Percentiles rank a stretch among this genome's conserved stretches.
These are phyloP conservation scores for Aurifilum marmelostoma DNA, from an alignment of 2,329 filamentous ascomycete species.

Conservation along the genomic window DNA sequence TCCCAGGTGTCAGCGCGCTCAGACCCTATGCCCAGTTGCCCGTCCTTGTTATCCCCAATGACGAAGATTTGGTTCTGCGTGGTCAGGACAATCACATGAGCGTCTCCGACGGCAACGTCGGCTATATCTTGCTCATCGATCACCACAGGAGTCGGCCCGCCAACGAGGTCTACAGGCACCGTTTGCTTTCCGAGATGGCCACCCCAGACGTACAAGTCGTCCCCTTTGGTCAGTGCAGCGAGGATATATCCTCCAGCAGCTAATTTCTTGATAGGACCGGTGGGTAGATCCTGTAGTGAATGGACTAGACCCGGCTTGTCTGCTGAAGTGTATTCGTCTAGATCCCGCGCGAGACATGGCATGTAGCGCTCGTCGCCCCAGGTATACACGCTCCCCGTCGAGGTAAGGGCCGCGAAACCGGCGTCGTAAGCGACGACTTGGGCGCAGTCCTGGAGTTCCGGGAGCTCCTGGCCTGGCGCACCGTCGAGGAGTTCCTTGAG, in stretches of 20 bases:
- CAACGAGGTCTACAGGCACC: constrained; percentile 37
- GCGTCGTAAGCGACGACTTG: constrained; percentile 53
- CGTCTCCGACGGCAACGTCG: constrained; percentile 61
- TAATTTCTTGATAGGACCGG: constrained; percentile 56
- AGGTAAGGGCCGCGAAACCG: constrained; percentile 52
- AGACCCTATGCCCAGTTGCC: constrained; percentile 58
- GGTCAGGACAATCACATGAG: constrained; percentile 61
- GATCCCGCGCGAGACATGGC: constrained; percentile 58
- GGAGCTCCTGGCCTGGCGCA: constrained; percentile 29
- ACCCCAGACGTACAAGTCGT: constrained; percentile 67
- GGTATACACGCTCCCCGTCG: constrained; percentile 51
- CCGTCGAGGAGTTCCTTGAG: constrained; percentile 18
- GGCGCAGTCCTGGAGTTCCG: constrained; percentile 36
- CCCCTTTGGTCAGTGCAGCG: constrained; percentile 60
- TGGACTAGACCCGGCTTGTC: constrained; percentile 49
- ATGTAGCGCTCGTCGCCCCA: constrained; percentile 63
- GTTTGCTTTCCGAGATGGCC: constrained; percentile 41
- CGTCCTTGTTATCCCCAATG: constrained; percentile 59
- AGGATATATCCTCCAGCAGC: constrained; percentile 59
- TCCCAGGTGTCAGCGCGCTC: constrained; percentile 40
- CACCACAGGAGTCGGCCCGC: constrained; percentile 48
- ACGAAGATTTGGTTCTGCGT: constrained; percentile 54
- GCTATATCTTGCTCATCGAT: constrained; percentile 55
- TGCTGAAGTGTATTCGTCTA: constrained; percentile 49
- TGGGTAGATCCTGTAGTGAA: constrained; percentile 55